Evolutionary conservation across 495 filamentous ascomycete species (phyloP), one percentile per base, ranked within the genome.

Genomic region (Xeromyces bisporus): DNA sequence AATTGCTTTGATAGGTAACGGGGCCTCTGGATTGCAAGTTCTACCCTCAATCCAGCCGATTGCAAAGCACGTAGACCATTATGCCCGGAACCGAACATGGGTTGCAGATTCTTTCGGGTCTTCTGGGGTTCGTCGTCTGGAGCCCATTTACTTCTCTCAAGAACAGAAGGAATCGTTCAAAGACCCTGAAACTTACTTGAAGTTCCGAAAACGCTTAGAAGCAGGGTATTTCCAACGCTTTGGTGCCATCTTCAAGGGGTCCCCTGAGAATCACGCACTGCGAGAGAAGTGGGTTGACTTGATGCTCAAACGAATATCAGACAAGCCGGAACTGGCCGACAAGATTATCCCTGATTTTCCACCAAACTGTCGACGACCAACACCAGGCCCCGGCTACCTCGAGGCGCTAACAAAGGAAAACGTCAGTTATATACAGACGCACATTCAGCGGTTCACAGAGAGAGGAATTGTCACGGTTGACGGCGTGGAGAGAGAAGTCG

Each of bases 351-450:
- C 77, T 0, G 66, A 74, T 34, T 84, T 77, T 43, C 60, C 64
- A 0, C 72, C 73, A 3, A 66, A 71, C 44, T 84, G 77, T 41
- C 66, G 76, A 28, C 71, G 78, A 9, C 57, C 80, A 0, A 84
- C 78, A 0, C 77, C 77, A 0, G 78, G 76, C 0, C 72, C 72
- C 5, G 75, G 73, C 0, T 84, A 82, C 44, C 66, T 84, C 11
- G 77, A 82, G 39, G 67, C 76, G 9, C 49, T 84, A 27, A 52
- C 62, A 1, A 60, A 75, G 44, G 57, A 66, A 12, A 80, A 83
- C 35, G 72, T 75, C 16, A 51, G 58, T 32, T 71, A 72, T 36
- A 67, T 78, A 42, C 55, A 54, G 27, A 60, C 57, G 0, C 56
- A 47, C 13, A 81, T 81, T 45, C 40, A 60, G 27, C 48, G 51